Evolutionary conservation across 148 eudicot species (phyloP).

Genomic region (Heliamphora exappendiculata): DNA sequence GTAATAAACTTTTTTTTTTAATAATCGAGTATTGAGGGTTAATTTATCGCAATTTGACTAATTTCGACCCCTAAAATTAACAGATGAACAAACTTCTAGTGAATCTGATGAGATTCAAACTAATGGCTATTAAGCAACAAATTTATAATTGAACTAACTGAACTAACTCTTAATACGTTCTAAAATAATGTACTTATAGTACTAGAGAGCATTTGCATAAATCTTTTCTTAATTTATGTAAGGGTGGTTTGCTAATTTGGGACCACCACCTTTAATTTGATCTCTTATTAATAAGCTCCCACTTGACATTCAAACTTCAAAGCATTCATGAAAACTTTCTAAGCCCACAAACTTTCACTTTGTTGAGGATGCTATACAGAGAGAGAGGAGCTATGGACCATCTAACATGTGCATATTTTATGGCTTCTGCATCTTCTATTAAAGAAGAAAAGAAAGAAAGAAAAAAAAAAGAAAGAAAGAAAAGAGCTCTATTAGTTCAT

Average conservation of each 20-base stretch:
- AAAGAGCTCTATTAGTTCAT: background rate
- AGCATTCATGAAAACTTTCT: background rate
- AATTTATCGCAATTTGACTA: too few relatives aligned
- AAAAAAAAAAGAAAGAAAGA: background rate
- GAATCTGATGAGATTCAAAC: too few relatives aligned
- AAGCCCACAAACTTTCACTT: background rate
- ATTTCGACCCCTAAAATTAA: too few relatives aligned
- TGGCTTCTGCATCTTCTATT: background rate
- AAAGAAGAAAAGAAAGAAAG: background rate
- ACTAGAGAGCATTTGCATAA: background rate
- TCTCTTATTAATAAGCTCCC: background rate
- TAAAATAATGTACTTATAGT: slow-evolving; percentile 14
- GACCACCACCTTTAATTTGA: slow-evolving; percentile 13
- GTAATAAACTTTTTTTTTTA: too few relatives aligned
- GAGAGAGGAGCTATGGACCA: background rate
- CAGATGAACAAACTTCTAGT: too few relatives aligned
- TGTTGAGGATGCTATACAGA: background rate
- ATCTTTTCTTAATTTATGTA: slow-evolving; percentile 4
- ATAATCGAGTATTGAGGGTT: too few relatives aligned
- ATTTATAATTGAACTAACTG: too few relatives aligned
- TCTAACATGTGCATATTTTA: background rate
- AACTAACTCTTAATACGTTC: too few relatives aligned
- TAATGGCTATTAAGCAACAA: too few relatives aligned
- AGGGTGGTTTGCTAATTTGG: slow-evolving; percentile 16
- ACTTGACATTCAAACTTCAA: background rate